A percentile compares a stretch with the other conserved stretches of the same genome.
These are phyloP conservation scores for Pythium graminicola DNA, from an alignment of 352 stramenopile genomes.

Conservation along the genomic window DNA sequence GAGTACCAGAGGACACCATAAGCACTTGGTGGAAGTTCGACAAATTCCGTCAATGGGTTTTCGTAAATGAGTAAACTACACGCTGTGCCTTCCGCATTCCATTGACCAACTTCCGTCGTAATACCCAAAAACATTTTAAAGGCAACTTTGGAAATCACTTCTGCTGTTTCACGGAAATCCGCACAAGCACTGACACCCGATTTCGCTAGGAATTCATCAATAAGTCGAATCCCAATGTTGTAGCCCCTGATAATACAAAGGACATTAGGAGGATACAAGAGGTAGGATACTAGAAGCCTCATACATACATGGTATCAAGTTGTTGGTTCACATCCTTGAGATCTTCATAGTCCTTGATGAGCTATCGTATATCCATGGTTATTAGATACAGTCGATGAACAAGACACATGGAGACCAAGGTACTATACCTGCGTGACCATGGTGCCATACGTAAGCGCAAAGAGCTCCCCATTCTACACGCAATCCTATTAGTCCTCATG, in stretches of 20 bases:
- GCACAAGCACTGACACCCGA: slow-evolving; percentile 71
- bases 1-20: slow-evolving; percentile 93
- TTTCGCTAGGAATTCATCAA: slow-evolving; percentile 98
- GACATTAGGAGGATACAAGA: neutral
- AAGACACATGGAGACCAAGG: neutral
- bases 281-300: neutral
- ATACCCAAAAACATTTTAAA: slow-evolving; percentile 99
- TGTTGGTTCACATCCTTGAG: slow-evolving; percentile 93
- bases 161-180: slow-evolving; percentile 91
- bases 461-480: slow-evolving; percentile 93
- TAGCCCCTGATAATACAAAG: slow-evolving; percentile 70
- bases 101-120: slow-evolving; percentile 86
- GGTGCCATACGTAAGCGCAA: slow-evolving; percentile 96
- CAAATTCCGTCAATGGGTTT: slow-evolving; percentile 93
- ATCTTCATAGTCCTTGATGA: slow-evolving; percentile 96
- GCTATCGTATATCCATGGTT: slow-evolving; percentile 22
- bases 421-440: slow-evolving; percentile 92
- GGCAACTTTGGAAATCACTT: slow-evolving; percentile 94
- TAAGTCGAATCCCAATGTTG: slow-evolving; percentile 94
- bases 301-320: slow-evolving; percentile 89
- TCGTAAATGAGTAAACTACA: slow-evolving; percentile 95
- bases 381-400: neutral
- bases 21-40: slow-evolving; percentile 84
- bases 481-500: neutral
- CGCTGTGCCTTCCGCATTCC: slow-evolving; percentile 78